Percentiles rank a stretch among this genome's conserved stretches.
These are phyloP conservation scores for Seiridium unicorne DNA, from an alignment of 2,329 filamentous ascomycete genomes.

Conservation along the genomic window DNA sequence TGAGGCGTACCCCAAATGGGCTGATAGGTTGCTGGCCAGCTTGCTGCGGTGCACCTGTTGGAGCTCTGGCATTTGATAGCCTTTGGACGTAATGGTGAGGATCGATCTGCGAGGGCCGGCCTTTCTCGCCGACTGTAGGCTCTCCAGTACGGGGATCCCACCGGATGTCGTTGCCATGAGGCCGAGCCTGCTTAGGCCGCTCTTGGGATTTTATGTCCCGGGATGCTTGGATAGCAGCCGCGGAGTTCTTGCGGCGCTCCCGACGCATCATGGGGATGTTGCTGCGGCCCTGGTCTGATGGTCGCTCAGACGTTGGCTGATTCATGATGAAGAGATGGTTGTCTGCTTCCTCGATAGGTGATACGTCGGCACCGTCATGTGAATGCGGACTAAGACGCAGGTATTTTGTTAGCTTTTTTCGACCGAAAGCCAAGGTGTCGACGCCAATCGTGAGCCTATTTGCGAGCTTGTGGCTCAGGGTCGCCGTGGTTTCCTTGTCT, in stretches of 20 bases:
- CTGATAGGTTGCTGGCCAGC: conserved; percentile 10
- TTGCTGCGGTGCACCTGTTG: conserved; percentile 21
- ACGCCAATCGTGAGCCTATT: conserved; percentile 9
- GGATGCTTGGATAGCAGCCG: conserved; percentile 32
- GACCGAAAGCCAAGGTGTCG: background rate
- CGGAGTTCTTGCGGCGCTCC: conserved; percentile 44
- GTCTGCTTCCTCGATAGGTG: conserved; percentile 50
- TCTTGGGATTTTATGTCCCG: conserved; percentile 39
- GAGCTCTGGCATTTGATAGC: conserved; percentile 24
- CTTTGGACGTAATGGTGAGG: conserved; percentile 48
- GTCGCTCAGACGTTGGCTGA: conserved; percentile 19
- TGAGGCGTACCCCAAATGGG: conserved; percentile 41
- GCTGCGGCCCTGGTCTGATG: conserved; percentile 26
- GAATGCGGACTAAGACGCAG: conserved; percentile 19
- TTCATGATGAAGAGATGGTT: conserved; percentile 28
- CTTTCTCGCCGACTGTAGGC: conserved; percentile 54
- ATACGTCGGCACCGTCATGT: conserved; percentile 39
- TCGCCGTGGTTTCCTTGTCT: background rate
- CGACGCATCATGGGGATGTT: conserved; percentile 54
- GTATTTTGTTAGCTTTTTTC: conserved; percentile 21
- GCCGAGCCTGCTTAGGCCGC: conserved; percentile 27
- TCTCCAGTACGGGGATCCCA: conserved; percentile 70
- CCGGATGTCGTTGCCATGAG: conserved; percentile 39
- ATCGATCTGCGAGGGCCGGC: conserved; percentile 55
- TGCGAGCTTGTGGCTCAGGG: background rate